Conservation (phyloP, 208 protist species). For the Leptomonas pyrrhocoris region DNA sequence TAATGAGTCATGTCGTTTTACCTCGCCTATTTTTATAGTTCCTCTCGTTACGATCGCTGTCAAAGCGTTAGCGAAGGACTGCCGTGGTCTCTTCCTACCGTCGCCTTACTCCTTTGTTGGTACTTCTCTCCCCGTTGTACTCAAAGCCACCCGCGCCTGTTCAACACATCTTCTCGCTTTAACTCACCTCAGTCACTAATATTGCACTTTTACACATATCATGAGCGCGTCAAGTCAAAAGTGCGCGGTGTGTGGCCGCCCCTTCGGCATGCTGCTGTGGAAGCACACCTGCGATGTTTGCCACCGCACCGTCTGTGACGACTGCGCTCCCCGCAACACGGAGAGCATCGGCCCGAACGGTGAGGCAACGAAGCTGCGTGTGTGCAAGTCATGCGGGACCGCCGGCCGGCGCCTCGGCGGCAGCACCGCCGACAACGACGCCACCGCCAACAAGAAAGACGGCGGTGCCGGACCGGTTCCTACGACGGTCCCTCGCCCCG, state of each 20-base stretch:
- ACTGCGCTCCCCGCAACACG: constrained; percentile 50
- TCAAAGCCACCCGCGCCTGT: too few relatives aligned
- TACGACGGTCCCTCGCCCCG: constrained; percentile 7
- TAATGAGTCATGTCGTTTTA: too few relatives aligned
- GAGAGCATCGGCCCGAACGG: constrained; percentile 16
- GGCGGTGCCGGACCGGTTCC: too few relatives aligned
- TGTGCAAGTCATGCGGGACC: constrained; percentile 22
- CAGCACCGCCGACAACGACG: neutral
- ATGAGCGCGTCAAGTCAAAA: constrained; percentile 8
- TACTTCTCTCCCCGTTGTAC: too few relatives aligned
- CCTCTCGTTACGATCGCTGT: too few relatives aligned
- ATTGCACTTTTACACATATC: neutral
- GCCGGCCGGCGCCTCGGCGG: constrained; percentile 22
- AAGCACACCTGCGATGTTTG: constrained; percentile 60
- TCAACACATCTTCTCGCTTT: neutral
- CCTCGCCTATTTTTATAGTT: too few relatives aligned
- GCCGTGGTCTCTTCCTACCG: neutral
- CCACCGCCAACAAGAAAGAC: too few relatives aligned
- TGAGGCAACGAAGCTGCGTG: constrained; percentile 21
- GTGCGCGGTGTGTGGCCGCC: constrained; percentile 53
- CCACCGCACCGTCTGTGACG: constrained; percentile 58
- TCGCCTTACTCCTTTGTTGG: neutral
- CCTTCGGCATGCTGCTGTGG: constrained; percentile 57
- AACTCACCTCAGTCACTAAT: neutral
- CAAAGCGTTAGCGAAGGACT: neutral